These are phyloP conservation scores for Trichophyton benhamiae DNA, from an alignment of 2,329 filamentous ascomycete species.

Conservation along the genomic window DNA sequence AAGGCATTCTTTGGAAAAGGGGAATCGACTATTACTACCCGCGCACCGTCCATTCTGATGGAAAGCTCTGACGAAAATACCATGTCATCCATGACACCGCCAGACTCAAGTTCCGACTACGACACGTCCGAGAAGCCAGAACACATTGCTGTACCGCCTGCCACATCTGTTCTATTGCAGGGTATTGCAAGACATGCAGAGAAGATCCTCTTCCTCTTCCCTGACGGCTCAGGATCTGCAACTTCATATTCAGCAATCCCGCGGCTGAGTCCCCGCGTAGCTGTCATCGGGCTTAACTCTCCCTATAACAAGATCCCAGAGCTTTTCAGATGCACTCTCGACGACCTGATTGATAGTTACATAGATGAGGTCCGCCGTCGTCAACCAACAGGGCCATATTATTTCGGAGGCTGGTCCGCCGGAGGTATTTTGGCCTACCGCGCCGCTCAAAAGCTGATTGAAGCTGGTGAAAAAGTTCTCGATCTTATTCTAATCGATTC, in stretches of 20 bases:
- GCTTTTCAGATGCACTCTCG: conserved; percentile 53
- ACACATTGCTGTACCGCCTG: neutral
- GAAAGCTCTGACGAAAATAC: neutral
- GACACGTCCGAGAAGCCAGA: neutral
- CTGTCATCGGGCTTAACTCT: conserved; percentile 49
- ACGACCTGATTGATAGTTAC: conserved; percentile 53
- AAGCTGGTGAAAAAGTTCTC: conserved; percentile 38
- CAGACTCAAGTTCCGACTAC: neutral
- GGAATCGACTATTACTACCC: neutral
- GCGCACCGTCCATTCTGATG: neutral
- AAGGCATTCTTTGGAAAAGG: conserved; percentile 1
- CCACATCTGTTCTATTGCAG: conserved; percentile 33
- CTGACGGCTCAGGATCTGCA: conserved; percentile 39
- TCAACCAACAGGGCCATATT: conserved; percentile 51
- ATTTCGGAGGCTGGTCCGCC: conserved; percentile 44
- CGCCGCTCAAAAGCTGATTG: conserved; percentile 38
- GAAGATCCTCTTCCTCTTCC: conserved; percentile 33
- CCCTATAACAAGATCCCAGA: conserved; percentile 59
- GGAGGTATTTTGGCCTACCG: conserved; percentile 45
- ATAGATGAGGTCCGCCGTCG: conserved; percentile 58
- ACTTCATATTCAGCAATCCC: conserved; percentile 31
- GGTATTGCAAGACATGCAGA: conserved; percentile 28
- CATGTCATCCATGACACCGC: neutral
- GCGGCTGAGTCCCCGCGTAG: conserved; percentile 34
- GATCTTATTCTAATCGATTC: conserved; percentile 43